These are phyloP conservation scores for Candida palmyrensis DNA, from an alignment of 805 yeast species.

Conservation along the genomic window DNA sequence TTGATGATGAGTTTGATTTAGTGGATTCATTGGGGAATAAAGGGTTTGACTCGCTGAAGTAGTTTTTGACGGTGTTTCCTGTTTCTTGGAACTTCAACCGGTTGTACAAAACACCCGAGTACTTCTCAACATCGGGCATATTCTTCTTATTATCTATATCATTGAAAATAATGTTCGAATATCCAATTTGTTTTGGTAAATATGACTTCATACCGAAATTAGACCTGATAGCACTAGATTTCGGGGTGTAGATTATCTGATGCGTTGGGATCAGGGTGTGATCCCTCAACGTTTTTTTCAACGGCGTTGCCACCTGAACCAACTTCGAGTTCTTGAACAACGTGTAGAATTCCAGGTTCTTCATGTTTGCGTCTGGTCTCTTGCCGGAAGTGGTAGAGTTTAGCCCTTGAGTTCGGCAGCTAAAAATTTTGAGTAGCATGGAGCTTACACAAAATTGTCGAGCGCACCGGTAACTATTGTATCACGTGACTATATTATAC, in stretches of 20 bases:
- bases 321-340: slow-evolving; percentile 36
- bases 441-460: neutral
- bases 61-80: slow-evolving; percentile 44
- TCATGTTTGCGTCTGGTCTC: no score
- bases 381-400: no score
- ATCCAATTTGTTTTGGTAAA: slow-evolving; percentile 57
- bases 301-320: slow-evolving; percentile 42
- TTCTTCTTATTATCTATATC: slow-evolving; percentile 63
- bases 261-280: slow-evolving; percentile 50
- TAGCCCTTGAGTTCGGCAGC: neutral
- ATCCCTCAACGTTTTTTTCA: slow-evolving; percentile 24
- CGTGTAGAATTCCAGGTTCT: slow-evolving; percentile 26
- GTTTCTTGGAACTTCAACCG: slow-evolving; percentile 65
- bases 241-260: slow-evolving; percentile 67
- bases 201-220: slow-evolving; percentile 75
- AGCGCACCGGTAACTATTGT: no score
- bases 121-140: slow-evolving; percentile 67
- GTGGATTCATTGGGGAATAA: slow-evolving; percentile 33
- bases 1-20: slow-evolving; percentile 13
- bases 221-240: slow-evolving; percentile 56
- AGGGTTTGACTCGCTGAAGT: slow-evolving; percentile 30
- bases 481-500: no score
- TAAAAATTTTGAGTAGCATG: neutral
- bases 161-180: slow-evolving; percentile 56
- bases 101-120: slow-evolving; percentile 54